Evolutionary conservation across 2,329 filamentous ascomycete species (phyloP).

Genomic region (Fusarium concolor): DNA sequence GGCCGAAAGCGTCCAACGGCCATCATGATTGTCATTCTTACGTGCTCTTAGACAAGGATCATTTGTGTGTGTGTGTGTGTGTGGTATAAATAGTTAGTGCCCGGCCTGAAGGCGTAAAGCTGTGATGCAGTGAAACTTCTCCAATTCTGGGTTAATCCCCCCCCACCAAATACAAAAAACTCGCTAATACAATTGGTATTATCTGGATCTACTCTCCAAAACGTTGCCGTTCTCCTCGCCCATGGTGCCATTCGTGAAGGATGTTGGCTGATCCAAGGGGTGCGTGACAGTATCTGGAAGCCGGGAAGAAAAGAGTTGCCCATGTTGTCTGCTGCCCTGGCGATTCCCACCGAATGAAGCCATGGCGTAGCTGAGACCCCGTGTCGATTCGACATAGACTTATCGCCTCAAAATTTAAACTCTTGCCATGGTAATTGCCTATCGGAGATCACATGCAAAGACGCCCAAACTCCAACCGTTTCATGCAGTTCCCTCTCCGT

Average conservation of each 20-base stretch:
- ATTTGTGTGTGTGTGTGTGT: not conserved
- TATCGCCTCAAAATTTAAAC: slow-evolving; percentile 1
- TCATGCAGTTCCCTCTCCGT: slow-evolving; percentile 8
- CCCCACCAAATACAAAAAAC: not conserved
- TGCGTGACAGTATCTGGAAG: not conserved
- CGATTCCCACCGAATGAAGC: not conserved
- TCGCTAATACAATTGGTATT: not conserved
- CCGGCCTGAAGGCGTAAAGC: not conserved
- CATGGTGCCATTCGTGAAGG: not conserved
- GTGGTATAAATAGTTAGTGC: not conserved
- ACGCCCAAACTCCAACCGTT: slow-evolving; percentile 40
- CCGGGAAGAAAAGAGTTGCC: not conserved
- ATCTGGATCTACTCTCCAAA: not conserved
- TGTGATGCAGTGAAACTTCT: not conserved
- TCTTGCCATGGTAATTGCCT: not conserved
- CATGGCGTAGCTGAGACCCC: not conserved
- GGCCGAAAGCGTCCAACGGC: slow-evolving; percentile 11
- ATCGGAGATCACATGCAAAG: slow-evolving; percentile 19
- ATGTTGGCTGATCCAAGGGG: not conserved
- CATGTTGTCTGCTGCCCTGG: not conserved
- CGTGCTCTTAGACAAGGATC: not conserved
- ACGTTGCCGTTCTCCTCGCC: not conserved
- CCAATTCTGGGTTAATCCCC: not conserved
- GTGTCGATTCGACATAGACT: not conserved
- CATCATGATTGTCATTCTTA: slow-evolving; percentile 1